These are phyloP conservation scores for Malus hybrid DNA, from an alignment of 331 rosid species.

Conservation along the genomic window DNA sequence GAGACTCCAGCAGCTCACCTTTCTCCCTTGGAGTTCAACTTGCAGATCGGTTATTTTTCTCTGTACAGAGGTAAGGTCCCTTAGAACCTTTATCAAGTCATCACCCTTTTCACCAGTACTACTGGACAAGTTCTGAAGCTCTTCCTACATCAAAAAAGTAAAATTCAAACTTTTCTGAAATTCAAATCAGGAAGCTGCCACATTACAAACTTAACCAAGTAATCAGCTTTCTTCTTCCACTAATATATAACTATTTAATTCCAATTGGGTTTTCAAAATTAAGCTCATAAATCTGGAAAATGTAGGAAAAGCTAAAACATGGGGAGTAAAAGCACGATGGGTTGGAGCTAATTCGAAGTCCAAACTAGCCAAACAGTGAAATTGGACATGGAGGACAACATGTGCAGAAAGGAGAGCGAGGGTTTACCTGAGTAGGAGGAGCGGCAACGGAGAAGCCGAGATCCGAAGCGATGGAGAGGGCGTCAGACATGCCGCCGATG, in stretches of 20 bases:
- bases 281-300: neutral
- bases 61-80: conserved; percentile 78
- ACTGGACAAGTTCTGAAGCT: conserved; percentile 42
- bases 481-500: conserved; percentile 83
- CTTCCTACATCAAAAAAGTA: conserved; percentile 40
- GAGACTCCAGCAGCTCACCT: conserved; percentile 28
- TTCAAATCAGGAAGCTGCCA: neutral
- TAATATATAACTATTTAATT: neutral
- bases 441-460: conserved; percentile 71
- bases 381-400: neutral
- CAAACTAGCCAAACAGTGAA: neutral
- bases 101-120: conserved; percentile 66
- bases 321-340: neutral
- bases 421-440: conserved; percentile 51
- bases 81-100: conserved; percentile 67
- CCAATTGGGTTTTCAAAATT: neutral
- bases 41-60: conserved; percentile 78
- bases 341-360: neutral
- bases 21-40: conserved; percentile 77
- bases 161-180: neutral
- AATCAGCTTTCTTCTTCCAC: neutral
- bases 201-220: neutral
- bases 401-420: neutral
- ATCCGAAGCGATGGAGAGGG: conserved; percentile 78
- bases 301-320: neutral